phyloP scores from a whole-genome alignment of 345 rosid genomes.

The Excoecaria agallocha region DNA sequence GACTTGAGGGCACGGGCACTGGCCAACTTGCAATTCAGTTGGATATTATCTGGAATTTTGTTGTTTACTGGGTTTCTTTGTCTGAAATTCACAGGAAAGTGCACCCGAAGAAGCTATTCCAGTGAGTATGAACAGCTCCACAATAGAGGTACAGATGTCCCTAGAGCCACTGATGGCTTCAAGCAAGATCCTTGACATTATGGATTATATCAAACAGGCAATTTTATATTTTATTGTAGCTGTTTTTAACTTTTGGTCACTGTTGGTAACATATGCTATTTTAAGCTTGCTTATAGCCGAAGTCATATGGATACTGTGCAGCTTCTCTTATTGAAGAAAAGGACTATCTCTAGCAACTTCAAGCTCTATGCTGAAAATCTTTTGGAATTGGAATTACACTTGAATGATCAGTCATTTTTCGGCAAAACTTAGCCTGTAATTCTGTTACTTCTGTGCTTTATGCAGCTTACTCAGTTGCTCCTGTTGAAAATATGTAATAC shows the following conservation, averaged over 20 bases:
- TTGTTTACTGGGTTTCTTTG: constrained; percentile 53
- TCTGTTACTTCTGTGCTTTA: not conserved
- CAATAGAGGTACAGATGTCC: constrained; percentile 31
- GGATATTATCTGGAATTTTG: constrained; percentile 67
- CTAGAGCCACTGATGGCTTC: constrained; percentile 29
- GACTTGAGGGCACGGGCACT: constrained; percentile 68
- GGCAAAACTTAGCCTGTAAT: not conserved
- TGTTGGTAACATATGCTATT: not conserved
- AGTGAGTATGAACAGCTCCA: constrained; percentile 50
- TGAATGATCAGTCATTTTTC: too few species aligned
- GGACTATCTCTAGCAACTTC: too few species aligned
- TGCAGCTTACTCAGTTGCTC: not conserved
- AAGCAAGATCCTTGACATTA: constrained; percentile 29
- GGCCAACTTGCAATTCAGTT: constrained; percentile 89
- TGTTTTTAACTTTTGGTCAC: not conserved
- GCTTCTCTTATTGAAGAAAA: not conserved
- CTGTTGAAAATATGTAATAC: not conserved
- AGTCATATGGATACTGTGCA: not conserved
- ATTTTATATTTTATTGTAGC: not conserved
- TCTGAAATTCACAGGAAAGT: constrained; percentile 48
- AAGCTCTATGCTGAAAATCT: too few species aligned
- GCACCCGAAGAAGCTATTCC: constrained; percentile 19
- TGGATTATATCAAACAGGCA: constrained; percentile 1
- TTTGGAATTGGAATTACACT: too few species aligned
- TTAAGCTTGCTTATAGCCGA: not conserved